These are phyloP conservation scores for Tulasnella sp. DNA, from an alignment of 768 basidiomycete genomes.

Conservation along the genomic window DNA sequence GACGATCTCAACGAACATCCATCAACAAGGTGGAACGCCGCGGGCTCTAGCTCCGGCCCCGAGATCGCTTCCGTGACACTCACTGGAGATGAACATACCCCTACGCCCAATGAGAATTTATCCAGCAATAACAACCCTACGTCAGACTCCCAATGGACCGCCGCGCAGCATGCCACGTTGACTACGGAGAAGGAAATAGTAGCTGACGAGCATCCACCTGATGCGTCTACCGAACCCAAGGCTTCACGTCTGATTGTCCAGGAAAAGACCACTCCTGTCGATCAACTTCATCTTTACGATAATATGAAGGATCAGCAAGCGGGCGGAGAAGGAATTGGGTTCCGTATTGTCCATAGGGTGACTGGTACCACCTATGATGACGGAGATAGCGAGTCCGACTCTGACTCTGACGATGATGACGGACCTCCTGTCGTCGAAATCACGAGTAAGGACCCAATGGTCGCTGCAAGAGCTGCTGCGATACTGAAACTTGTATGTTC, in stretches of 20 bases:
- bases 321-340: not conserved
- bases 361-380: not conserved
- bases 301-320: not conserved
- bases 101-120: no score
- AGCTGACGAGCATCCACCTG: no score
- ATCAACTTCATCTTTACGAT: not conserved
- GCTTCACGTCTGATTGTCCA: no score
- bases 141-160: no score
- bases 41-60: not conserved
- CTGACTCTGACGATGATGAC: conserved; percentile 13
- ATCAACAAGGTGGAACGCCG: not conserved
- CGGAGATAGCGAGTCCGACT: not conserved
- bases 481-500: conserved; percentile 73
- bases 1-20: not conserved
- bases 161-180: no score
- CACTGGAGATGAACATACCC: no score
- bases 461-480: conserved; percentile 86
- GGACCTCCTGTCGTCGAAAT: conserved; percentile 63
- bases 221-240: no score
- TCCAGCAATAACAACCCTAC: no score
- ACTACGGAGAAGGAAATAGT: no score
- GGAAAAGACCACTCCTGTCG: not conserved
- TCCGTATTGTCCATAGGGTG: no score
- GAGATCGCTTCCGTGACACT: not conserved
- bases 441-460: conserved; percentile 70